Conservation (phyloP, 176 grass and related monocot species). For the Paspalum vaginatum region DNA sequence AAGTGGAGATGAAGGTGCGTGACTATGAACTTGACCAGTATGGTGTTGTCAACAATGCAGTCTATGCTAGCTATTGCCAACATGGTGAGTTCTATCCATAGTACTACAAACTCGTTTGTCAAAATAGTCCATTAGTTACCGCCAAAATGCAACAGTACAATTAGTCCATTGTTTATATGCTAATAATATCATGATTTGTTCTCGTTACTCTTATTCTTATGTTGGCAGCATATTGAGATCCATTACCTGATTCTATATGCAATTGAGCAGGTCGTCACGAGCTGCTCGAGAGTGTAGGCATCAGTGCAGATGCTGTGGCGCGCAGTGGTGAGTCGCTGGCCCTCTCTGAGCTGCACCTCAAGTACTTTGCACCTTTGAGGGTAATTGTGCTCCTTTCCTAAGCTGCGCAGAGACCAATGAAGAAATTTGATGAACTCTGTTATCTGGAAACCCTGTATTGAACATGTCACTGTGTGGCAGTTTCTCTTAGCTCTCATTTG, state of each 20-base stretch:
- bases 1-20: slow-evolving; percentile 77
- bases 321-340: slow-evolving; percentile 71
- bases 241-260: slow-evolving; percentile 5
- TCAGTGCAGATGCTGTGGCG: slow-evolving; percentile 79
- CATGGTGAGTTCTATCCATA: slow-evolving; percentile 63
- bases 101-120: neutral
- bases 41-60: slow-evolving; percentile 91
- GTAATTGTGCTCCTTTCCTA: slow-evolving; percentile 47
- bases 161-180: neutral
- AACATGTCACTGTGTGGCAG: neutral
- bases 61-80: slow-evolving; percentile 92
- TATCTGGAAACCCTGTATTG: neutral
- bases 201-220: neutral
- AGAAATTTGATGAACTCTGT: slow-evolving; percentile 7
- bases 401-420: neutral
- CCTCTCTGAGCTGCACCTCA: slow-evolving; percentile 83
- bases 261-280: slow-evolving; percentile 73
- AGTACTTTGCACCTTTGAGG: slow-evolving; percentile 80
- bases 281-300: slow-evolving; percentile 64
- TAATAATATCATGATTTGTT: neutral
- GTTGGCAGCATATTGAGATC: neutral
- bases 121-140: neutral
- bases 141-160: neutral
- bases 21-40: slow-evolving; percentile 93
- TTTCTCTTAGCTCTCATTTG: slow-evolving; percentile 20